Evolutionary conservation across 805 yeast species (phyloP).

Genomic region (Pichia paraexigua): DNA sequence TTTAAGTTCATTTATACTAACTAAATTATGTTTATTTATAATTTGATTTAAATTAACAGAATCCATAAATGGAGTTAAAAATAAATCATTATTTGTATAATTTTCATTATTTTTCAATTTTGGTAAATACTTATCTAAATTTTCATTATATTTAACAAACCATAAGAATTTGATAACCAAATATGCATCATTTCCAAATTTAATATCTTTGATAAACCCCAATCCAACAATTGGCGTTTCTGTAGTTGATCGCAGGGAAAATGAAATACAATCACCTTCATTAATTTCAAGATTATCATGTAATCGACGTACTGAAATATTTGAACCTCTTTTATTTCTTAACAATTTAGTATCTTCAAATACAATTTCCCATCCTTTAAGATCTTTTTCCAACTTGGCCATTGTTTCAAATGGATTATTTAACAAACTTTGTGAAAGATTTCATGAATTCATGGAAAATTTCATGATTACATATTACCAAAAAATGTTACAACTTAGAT

Average conservation of each 20-base stretch:
- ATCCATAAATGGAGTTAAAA: constrained; percentile 43
- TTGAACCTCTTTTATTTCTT: constrained; percentile 15
- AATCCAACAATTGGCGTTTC: constrained; percentile 20
- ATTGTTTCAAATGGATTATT: too few species aligned
- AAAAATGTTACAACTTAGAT: too few species aligned
- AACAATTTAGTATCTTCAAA: constrained; percentile 19
- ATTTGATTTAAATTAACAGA: constrained; percentile 38
- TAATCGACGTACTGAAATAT: constrained; percentile 31
- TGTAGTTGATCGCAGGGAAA: constrained; percentile 10
- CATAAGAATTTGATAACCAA: constrained; percentile 42
- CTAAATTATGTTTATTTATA: constrained; percentile 36
- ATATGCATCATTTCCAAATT: constrained; percentile 40
- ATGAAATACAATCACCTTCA: constrained; percentile 46
- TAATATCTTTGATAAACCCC: constrained; percentile 44
- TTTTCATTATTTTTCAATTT: constrained; percentile 16
- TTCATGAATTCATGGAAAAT: too few species aligned
- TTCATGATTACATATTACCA: too few species aligned
- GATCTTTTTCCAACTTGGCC: constrained; percentile 20
- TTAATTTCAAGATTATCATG: constrained; percentile 41
- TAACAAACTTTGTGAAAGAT: too few species aligned
- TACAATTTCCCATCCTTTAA: constrained; percentile 32
- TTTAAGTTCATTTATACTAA: constrained; percentile 26
- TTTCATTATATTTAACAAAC: constrained; percentile 37
- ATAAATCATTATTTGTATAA: constrained; percentile 38
- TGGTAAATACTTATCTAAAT: constrained; percentile 17